phyloP scores from a whole-genome alignment of 148 eudicot genomes.

The Rhododendron williamsianum region DNA sequence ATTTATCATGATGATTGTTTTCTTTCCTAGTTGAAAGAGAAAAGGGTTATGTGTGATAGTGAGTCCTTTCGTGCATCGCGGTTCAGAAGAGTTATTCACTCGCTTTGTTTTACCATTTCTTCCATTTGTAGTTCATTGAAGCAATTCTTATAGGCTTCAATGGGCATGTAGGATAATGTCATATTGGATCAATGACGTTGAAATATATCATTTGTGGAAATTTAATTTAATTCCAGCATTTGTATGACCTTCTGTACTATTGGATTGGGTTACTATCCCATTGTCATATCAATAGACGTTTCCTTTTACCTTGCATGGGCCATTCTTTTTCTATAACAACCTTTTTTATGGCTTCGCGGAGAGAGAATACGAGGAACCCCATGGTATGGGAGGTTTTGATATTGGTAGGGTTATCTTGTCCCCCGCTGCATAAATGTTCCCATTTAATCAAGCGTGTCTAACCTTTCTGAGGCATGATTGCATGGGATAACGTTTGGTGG shows the following conservation, averaged over 20 bases:
- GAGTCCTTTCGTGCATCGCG: not conserved
- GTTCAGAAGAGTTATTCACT: not conserved
- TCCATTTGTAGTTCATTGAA: not conserved
- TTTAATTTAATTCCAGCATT: not conserved
- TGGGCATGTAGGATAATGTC: not conserved
- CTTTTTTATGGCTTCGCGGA: not conserved
- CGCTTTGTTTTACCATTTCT: not conserved
- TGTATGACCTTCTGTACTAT: not conserved
- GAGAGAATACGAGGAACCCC: not conserved
- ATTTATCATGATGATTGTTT: not conserved
- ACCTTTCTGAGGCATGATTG: not conserved
- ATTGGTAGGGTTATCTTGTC: conserved; percentile 1
- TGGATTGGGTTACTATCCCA: not conserved
- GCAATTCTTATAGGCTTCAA: not conserved
- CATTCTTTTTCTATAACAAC: not conserved
- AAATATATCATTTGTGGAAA: not conserved
- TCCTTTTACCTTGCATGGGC: not conserved
- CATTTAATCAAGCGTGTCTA: not conserved
- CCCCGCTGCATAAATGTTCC: not conserved
- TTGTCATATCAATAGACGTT: not conserved
- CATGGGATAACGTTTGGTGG: not conserved
- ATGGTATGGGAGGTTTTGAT: not conserved
- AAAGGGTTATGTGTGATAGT: not conserved
- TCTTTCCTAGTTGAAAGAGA: not conserved
- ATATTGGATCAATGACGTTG: not conserved